These are phyloP conservation scores for Margaritispora aquatica DNA, from an alignment of 495 filamentous ascomycete genomes.

Conservation along the genomic window DNA sequence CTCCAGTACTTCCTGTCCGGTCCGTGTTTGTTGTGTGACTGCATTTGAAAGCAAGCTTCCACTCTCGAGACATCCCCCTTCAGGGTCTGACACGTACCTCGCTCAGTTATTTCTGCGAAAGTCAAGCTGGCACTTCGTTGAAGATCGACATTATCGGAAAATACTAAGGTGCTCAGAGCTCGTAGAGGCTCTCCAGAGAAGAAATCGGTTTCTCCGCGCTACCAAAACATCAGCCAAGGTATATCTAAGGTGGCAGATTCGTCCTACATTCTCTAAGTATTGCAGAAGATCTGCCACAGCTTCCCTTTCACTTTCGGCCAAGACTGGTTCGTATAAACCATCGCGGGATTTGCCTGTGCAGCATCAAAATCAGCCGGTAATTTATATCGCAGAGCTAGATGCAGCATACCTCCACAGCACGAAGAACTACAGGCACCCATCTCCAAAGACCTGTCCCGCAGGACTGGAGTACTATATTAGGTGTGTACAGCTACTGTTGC, in stretches of 20 bases:
- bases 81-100: constrained; percentile 58
- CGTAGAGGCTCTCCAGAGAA: constrained; percentile 95
- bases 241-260: background rate
- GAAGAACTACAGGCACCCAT: constrained; percentile 45
- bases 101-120: constrained; percentile 97
- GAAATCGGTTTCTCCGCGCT: constrained; percentile 96
- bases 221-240: constrained; percentile 18
- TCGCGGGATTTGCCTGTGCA: constrained; percentile 75
- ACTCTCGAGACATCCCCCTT: background rate
- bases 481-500: constrained; percentile 17
- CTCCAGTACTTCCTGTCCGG: background rate
- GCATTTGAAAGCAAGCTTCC: no score
- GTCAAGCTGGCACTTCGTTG: constrained; percentile 97
- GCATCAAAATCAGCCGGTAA: constrained; percentile 10
- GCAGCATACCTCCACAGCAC: constrained; percentile 43
- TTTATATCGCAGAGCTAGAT: background rate
- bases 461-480: constrained; percentile 16
- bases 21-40: constrained; percentile 6
- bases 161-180: constrained; percentile 90
- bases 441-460: constrained; percentile 23
- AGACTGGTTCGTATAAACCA: constrained; percentile 88
- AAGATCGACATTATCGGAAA: constrained; percentile 97
- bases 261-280: constrained; percentile 88
- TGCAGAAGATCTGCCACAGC: constrained; percentile 92
- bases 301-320: constrained; percentile 95